Conservation (phyloP, 768 basidiomycete species). For the Kwoniella mangroviensis region DNA sequence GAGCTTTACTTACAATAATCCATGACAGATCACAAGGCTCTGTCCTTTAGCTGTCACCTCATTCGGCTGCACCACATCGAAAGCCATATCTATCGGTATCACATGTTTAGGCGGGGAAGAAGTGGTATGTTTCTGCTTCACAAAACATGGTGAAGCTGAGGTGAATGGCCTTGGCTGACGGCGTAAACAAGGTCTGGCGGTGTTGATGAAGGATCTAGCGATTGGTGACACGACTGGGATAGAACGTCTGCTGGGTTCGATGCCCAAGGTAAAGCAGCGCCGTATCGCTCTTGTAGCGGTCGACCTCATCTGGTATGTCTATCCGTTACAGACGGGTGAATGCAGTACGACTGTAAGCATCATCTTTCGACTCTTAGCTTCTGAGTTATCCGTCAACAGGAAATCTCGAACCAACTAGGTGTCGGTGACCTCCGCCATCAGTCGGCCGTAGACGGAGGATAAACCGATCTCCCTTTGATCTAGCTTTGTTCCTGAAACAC, state of each 20-base stretch:
- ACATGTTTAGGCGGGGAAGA: slow-evolving; percentile 11
- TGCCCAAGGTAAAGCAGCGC: too few relatives aligned
- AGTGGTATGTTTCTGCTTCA: not conserved
- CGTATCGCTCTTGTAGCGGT: slow-evolving; percentile 4
- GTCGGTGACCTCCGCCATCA: not conserved
- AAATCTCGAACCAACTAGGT: not conserved
- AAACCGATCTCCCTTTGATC: not conserved
- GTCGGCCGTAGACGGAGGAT: not conserved
- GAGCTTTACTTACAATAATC: slow-evolving; percentile 49
- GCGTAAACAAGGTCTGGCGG: not conserved
- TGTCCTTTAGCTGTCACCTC: slow-evolving; percentile 33
- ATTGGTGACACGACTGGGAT: not conserved
- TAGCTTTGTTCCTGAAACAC: slow-evolving; percentile 6
- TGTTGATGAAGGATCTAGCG: not conserved
- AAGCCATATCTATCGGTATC: slow-evolving; percentile 45
- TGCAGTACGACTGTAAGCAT: not conserved
- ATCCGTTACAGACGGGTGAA: not conserved
- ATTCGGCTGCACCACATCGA: slow-evolving; percentile 39
- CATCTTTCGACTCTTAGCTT: not conserved
- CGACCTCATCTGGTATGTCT: not conserved
- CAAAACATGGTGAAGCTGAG: not conserved
- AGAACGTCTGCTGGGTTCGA: not conserved
- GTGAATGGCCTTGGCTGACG: not conserved
- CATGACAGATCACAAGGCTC: slow-evolving; percentile 55
- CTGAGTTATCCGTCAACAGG: not conserved